Evolutionary conservation across 2,329 filamentous ascomycete genomes (phyloP).

Genomic region (Aschersonia sp.): DNA sequence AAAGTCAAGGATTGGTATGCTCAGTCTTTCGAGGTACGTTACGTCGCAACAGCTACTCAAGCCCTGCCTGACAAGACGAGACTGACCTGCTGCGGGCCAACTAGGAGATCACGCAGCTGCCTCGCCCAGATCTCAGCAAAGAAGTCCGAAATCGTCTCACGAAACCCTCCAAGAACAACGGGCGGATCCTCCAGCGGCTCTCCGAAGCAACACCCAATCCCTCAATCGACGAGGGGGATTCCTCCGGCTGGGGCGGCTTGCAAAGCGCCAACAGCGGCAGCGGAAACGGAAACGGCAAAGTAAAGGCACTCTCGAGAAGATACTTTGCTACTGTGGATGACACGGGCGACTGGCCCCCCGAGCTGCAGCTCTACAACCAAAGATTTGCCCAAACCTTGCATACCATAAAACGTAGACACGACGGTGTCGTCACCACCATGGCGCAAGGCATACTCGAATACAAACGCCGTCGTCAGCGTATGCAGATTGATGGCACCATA

Average conservation of each 20-base stretch:
- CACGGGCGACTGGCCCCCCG: conserved; percentile 77
- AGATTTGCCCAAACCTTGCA: conserved; percentile 80
- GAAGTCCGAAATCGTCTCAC: conserved; percentile 72
- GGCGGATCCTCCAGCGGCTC: conserved; percentile 55
- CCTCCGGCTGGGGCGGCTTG: conserved; percentile 42
- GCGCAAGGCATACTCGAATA: conserved; percentile 97
- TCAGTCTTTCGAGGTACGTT: conserved; percentile 88
- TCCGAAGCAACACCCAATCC: conserved; percentile 81
- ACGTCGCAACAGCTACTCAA: neutral
- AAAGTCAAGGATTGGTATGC: conserved; percentile 98
- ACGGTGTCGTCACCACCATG: conserved; percentile 94
- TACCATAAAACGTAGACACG: conserved; percentile 89
- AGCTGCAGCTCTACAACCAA: conserved; percentile 87
- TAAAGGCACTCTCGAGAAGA: conserved; percentile 35
- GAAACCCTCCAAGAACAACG: conserved; percentile 41
- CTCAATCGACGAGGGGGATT: conserved; percentile 73
- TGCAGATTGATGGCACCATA: conserved; percentile 97
- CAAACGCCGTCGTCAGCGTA: conserved; percentile 88
- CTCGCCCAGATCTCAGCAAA: conserved; percentile 59
- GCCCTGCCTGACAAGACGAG: neutral
- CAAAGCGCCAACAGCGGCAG: conserved; percentile 21
- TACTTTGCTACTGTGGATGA: conserved; percentile 94
- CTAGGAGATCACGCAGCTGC: conserved; percentile 82
- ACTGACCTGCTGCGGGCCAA: neutral
- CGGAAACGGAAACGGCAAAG: conserved; percentile 20